Evolutionary conservation across 306 rosid genomes (phyloP), one percentile per base, ranked within the genome.

Genomic region (Abrus pulchellus): DNA sequence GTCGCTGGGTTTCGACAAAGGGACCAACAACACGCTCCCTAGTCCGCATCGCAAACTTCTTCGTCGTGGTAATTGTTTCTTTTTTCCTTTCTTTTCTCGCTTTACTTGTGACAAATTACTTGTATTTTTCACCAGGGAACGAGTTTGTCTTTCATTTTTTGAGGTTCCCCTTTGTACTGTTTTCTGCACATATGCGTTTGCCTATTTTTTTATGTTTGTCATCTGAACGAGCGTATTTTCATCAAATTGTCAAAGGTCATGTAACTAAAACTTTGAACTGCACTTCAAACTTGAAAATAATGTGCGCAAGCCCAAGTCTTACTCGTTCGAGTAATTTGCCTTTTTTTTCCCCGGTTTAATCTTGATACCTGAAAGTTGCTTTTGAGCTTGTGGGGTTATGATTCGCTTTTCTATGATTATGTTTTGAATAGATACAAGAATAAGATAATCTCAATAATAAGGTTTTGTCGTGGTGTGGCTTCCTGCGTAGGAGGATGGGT

Each of bases 11-110:
- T 64, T 64, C 3, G 79, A 12, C 1, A 72, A 69, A 40, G 79
- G 62, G 28, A 45, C n/a, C 40, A 87, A 59, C 63, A 36, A 1
- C 61, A 38, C 80, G 11, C 38, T 69, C 8, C 32, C 38, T 14
- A 13, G 11, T 6, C 47, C 88, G 3, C 96, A 90, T 84, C 97
- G 99, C 47, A 95, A 88, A 68, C 98, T 95, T 68, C 73, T 75
- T 10, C 36, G 3, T 29, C 64, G 82, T 64, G 88, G 87, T 83
- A 56, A 45, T 32, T 20, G 1, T 47, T 33, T 30, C 29, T 13
- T 13, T 7, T 38, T 5, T 1, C 0, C 1, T 50, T 64, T 10
- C 9, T 20, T 20, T 20, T 20, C 20, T 20, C 0, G 20, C 20
- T 20, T 20, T 20, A 8, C 13, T 76, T n/a, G 1, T 62, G 9